Percentiles rank a stretch among this genome's conserved stretches.
These are phyloP conservation scores for Thermomucor indicae-seudaticae DNA, from an alignment of 371 early-diverging fungal genomes.

Conservation along the genomic window DNA sequence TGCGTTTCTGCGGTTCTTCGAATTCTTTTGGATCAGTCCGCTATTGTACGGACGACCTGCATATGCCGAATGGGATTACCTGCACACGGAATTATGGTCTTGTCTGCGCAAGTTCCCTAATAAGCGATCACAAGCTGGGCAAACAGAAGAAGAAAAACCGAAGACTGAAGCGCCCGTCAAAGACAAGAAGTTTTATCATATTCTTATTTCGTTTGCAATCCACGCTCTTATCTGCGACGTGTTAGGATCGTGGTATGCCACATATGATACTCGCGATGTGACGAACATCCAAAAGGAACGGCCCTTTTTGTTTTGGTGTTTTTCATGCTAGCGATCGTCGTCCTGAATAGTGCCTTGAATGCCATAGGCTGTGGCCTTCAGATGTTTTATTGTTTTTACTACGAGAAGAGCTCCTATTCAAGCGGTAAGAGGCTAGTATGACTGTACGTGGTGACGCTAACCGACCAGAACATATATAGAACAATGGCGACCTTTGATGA, in stretches of 20 bases:
- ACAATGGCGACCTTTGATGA: conserved; percentile 36
- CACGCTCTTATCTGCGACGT: conserved; percentile 18
- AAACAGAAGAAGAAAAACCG: conserved; percentile 12
- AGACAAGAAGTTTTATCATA: conserved; percentile 39
- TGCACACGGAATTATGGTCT: conserved; percentile 32
- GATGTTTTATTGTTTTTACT: conserved; percentile 22
- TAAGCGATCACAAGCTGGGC: too few species aligned
- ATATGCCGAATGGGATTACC: conserved; percentile 16
- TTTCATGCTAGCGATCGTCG: conserved; percentile 7
- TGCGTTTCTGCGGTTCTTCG: conserved; percentile 24
- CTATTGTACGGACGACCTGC: conserved; percentile 20
- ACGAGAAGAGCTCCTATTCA: conserved; percentile 33
- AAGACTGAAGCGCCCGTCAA: conserved; percentile 25
- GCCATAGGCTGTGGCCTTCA: conserved; percentile 22
- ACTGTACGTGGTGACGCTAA: not conserved
- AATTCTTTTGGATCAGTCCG: conserved; percentile 29
- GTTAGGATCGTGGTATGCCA: conserved; percentile 16
- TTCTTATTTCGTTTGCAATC: conserved; percentile 12
- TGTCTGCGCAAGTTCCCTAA: conserved; percentile 33
- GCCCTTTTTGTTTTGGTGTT: conserved; percentile 22
- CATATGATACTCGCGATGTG: conserved; percentile 21
- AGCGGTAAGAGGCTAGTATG: conserved; percentile 21
- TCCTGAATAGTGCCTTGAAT: conserved; percentile 27
- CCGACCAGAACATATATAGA: conserved; percentile 12
- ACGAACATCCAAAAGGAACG: conserved; percentile 6